phyloP scores from a whole-genome alignment of 2,329 filamentous ascomycete species.

The Colletotrichum chrysophilum region DNA sequence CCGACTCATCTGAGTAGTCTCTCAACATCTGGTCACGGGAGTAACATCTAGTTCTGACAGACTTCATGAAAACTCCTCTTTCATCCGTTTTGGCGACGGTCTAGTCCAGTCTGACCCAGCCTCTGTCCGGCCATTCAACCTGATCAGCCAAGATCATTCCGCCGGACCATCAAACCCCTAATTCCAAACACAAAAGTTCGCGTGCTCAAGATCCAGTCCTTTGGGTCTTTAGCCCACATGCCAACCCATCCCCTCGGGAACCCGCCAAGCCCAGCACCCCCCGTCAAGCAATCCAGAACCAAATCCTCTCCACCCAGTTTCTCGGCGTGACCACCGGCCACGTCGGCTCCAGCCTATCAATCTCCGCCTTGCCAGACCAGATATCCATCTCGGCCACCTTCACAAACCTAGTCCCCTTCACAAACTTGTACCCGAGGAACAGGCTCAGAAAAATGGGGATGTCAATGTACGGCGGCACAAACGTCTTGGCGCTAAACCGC shows the following conservation, averaged over 20 bases:
- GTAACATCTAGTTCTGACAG: background rate
- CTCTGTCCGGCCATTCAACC: constrained; percentile 23
- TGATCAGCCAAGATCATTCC: background rate
- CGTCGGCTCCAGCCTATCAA: constrained; percentile 40
- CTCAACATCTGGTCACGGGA: background rate
- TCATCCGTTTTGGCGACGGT: background rate
- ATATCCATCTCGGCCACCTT: constrained; percentile 41
- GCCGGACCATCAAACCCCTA: too few relatives aligned
- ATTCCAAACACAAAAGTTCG: background rate
- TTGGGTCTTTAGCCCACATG: background rate
- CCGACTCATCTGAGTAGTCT: background rate
- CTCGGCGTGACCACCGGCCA: constrained; percentile 39
- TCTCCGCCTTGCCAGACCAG: constrained; percentile 45
- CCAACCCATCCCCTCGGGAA: background rate
- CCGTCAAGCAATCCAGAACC: constrained; percentile 45
- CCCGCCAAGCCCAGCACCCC: background rate
- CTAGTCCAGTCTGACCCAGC: background rate
- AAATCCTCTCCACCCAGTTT: constrained; percentile 43
- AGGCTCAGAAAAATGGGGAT: constrained; percentile 70
- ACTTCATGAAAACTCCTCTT: background rate
- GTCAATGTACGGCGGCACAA: constrained; percentile 73
- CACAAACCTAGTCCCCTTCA: constrained; percentile 62
- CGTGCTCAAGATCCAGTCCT: background rate
- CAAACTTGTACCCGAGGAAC: constrained; percentile 70
- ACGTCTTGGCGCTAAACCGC: constrained; percentile 48